Conservation (phyloP, 2,329 filamentous ascomycete genomes). For the Cryphonectria parasitica region DNA sequence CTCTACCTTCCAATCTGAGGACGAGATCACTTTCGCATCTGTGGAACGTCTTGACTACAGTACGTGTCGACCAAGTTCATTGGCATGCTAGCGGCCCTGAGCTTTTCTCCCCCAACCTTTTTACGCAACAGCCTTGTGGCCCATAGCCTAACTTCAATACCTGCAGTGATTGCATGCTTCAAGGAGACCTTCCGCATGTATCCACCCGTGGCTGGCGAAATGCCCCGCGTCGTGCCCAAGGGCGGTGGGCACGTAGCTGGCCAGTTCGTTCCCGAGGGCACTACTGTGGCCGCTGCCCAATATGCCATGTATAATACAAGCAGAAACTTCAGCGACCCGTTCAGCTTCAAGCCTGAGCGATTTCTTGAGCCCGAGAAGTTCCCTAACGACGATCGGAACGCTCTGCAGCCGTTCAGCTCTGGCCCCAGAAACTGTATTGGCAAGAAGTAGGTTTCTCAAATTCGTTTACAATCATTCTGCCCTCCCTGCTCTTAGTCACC, state of each 20-base stretch:
- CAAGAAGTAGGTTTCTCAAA: slow-evolving; percentile 45
- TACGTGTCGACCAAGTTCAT: slow-evolving; percentile 45
- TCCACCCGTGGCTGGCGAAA: slow-evolving; percentile 37
- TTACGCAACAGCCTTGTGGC: not conserved
- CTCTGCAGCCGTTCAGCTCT: slow-evolving; percentile 52
- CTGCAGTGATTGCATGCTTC: slow-evolving; percentile 38
- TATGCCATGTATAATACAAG: slow-evolving; percentile 49
- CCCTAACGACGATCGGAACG: slow-evolving; percentile 45
- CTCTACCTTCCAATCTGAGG: slow-evolving; percentile 37
- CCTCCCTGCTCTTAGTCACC: no score
- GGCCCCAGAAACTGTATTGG: slow-evolving; percentile 57
- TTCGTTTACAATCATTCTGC: not conserved
- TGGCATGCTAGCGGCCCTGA: not conserved
- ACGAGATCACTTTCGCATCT: slow-evolving; percentile 42
- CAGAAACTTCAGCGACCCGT: slow-evolving; percentile 49
- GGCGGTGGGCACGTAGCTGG: slow-evolving; percentile 41
- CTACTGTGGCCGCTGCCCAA: slow-evolving; percentile 47
- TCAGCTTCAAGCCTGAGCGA: slow-evolving; percentile 52
- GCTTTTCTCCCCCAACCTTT: no score
- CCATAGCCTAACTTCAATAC: slow-evolving; percentile 10
- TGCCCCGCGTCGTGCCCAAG: slow-evolving; percentile 38
- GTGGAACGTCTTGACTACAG: slow-evolving; percentile 41
- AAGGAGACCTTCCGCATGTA: slow-evolving; percentile 43
- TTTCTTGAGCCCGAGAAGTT: slow-evolving; percentile 48
- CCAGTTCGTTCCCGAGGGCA: slow-evolving; percentile 40